These are phyloP conservation scores for Phytopythium kandeliae DNA, from an alignment of 352 stramenopile species.

Conservation along the genomic window DNA sequence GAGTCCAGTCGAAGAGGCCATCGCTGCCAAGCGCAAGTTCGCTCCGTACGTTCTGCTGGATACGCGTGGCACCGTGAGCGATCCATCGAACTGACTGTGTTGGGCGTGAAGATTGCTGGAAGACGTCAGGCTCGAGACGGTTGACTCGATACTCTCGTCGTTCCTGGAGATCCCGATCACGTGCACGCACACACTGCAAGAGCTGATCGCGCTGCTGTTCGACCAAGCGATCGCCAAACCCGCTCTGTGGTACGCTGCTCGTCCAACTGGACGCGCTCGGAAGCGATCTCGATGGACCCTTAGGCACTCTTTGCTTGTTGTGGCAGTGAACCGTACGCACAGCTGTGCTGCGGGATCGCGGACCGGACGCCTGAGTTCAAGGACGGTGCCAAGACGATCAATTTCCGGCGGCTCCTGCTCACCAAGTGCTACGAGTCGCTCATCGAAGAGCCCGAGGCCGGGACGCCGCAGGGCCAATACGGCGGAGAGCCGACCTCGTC, in stretches of 20 bases:
- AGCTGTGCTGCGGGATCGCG: slow-evolving; percentile 54
- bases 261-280: neutral
- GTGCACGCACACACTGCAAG: slow-evolving; percentile 66
- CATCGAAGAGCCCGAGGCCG: slow-evolving; percentile 56
- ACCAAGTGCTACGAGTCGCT: slow-evolving; percentile 79
- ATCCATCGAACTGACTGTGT: neutral
- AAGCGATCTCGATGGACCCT: neutral
- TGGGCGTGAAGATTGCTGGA: slow-evolving; percentile 41
- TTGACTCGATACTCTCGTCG: slow-evolving; percentile 34
- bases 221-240: slow-evolving; percentile 67
- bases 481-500: slow-evolving; percentile 10
- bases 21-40: slow-evolving; percentile 45
- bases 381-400: slow-evolving; percentile 79
- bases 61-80: neutral
- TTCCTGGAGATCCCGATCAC: slow-evolving; percentile 64
- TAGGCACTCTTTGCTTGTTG: neutral
- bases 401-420: slow-evolving; percentile 72
- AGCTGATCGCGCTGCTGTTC: slow-evolving; percentile 61
- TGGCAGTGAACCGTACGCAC: slow-evolving; percentile 50
- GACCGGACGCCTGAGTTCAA: slow-evolving; percentile 75
- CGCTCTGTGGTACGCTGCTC: slow-evolving; percentile 31
- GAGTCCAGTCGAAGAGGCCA: slow-evolving; percentile 62
- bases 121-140: slow-evolving; percentile 32
- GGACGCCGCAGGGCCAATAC: slow-evolving; percentile 1
- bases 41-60: slow-evolving; percentile 28